phyloP scores from a whole-genome alignment of 345 rosid species.

The Angophora floribunda region DNA sequence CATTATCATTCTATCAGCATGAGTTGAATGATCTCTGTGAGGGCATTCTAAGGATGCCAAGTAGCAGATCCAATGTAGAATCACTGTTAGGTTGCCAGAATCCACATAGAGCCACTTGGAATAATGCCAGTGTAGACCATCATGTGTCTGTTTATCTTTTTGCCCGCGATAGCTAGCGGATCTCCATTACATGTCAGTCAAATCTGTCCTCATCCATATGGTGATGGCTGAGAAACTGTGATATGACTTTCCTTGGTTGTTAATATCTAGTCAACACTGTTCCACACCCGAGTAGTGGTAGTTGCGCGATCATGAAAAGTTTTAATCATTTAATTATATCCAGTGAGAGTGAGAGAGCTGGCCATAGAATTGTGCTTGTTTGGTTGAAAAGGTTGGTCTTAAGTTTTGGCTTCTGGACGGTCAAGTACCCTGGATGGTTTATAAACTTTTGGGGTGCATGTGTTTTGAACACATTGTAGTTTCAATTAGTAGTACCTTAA shows the following conservation, averaged over 20 bases:
- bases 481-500: not conserved
- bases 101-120: not conserved
- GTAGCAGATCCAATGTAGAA: not conserved
- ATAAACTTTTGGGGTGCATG: not conserved
- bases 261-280: not conserved
- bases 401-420: not conserved
- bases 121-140: not conserved
- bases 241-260: not conserved
- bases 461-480: not conserved
- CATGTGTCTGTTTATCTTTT: not conserved
- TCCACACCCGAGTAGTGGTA: not conserved
- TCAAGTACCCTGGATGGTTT: not conserved
- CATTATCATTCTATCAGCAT: not conserved
- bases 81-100: not conserved
- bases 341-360: not conserved
- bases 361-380: not conserved
- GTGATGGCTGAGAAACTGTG: not conserved
- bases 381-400: not conserved
- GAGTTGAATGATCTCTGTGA: not conserved
- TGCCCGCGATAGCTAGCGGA: not conserved
- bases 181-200: not conserved
- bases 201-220: not conserved
- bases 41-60: not conserved
- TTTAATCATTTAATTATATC: not conserved
- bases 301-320: not conserved